A percentile compares a stretch with the other conserved stretches of the same genome.
Evolutionary conservation across 306 rosid genomes (phyloP).

Genomic region (Vachellia collinsii): DNA sequence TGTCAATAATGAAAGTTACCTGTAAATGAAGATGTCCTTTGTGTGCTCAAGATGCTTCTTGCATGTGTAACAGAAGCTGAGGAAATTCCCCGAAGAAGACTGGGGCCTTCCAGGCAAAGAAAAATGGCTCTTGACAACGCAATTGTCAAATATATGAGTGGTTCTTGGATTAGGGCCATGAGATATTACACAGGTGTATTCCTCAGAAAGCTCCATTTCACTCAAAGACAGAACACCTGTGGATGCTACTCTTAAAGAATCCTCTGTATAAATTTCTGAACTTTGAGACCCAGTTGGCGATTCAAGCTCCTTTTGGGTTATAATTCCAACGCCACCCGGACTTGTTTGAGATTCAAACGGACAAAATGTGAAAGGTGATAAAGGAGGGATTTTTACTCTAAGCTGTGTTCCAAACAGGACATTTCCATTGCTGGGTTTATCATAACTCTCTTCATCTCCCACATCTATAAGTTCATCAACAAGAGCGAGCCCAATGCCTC

Average conservation of each 20-base stretch:
- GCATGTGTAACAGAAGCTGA: slow-evolving; percentile 89
- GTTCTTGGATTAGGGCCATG: slow-evolving; percentile 81
- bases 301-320: slow-evolving; percentile 18
- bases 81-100: slow-evolving; percentile 51
- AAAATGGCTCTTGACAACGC: slow-evolving; percentile 56
- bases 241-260: slow-evolving; percentile 12
- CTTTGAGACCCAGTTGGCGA: slow-evolving; percentile 30
- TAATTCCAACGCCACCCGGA: slow-evolving; percentile 42
- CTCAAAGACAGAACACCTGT: slow-evolving; percentile 46
- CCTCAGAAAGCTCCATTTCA: slow-evolving; percentile 88
- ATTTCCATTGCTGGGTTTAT: slow-evolving; percentile 45
- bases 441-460: slow-evolving; percentile 25
- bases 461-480: slow-evolving; percentile 51
- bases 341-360: slow-evolving; percentile 37
- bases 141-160: slow-evolving; percentile 80
- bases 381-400: slow-evolving; percentile 65
- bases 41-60: slow-evolving; percentile 77
- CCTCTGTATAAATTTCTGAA: slow-evolving; percentile 41
- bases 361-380: slow-evolving; percentile 31
- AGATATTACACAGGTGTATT: slow-evolving; percentile 80
- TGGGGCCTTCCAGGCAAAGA: slow-evolving; percentile 42
- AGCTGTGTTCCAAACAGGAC: slow-evolving; percentile 64
- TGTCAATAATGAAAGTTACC: slow-evolving; percentile 42
- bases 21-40: slow-evolving; percentile 81
- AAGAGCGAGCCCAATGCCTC: slow-evolving; percentile 73